Evolutionary conservation across 176 grass and related monocot species (phyloP).

Genomic region (Phoenix dactylifera): DNA sequence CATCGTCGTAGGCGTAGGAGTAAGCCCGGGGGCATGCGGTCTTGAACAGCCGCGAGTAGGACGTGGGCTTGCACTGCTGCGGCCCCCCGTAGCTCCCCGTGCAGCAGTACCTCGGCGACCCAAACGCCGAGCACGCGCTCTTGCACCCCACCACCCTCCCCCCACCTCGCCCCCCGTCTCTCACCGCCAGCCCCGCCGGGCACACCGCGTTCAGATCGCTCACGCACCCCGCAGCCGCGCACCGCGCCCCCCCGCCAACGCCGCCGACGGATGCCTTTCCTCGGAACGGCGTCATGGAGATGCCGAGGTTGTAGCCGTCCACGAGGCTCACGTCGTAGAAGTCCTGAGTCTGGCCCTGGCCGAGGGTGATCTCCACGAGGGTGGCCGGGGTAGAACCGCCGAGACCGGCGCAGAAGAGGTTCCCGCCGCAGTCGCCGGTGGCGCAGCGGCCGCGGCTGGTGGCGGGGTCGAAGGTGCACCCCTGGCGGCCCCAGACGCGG

Average conservation of each 20-base stretch:
- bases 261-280: not conserved
- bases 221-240: conserved; percentile 40
- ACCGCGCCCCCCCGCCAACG: conserved; percentile 25
- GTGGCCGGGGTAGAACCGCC: conserved; percentile 63
- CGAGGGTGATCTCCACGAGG: conserved; percentile 76
- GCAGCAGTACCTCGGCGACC: conserved; percentile 72
- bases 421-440: conserved; percentile 83
- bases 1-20: conserved; percentile 93
- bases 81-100: conserved; percentile 69
- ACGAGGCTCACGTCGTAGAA: conserved; percentile 96
- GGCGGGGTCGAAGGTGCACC: conserved; percentile 55
- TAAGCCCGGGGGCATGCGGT: conserved; percentile 76
- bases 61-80: conserved; percentile 81
- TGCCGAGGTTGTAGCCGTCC: conserved; percentile 88
- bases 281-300: conserved; percentile 74
- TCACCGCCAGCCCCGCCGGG: conserved; percentile 57
- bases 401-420: conserved; percentile 61
- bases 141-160: conserved; percentile 59
- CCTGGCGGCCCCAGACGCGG: conserved; percentile 73
- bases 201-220: conserved; percentile 90
- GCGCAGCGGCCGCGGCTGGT: conserved; percentile 47
- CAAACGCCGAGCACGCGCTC: conserved; percentile 70
- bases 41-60: conserved; percentile 87
- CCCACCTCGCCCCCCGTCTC: conserved; percentile 18
- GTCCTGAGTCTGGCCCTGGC: conserved; percentile 26